Evolutionary conservation across 1,139 yeast genomes (phyloP), one percentile per base, ranked within the genome.

Genomic region (Suhomyces bokatorum): DNA sequence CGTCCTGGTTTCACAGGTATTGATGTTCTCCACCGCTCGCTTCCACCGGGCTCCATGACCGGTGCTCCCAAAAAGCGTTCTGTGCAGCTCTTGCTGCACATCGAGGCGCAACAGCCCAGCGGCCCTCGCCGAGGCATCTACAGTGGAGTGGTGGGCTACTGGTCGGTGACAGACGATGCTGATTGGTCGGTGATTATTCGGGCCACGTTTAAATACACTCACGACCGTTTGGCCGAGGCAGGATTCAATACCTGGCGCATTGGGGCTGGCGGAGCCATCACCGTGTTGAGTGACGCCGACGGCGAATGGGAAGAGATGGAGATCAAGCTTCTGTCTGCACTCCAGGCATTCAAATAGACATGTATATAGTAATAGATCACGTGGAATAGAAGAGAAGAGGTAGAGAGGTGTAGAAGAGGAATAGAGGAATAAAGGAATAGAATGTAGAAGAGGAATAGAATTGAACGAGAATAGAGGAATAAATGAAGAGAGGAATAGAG

Each of bases 41-140:
- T 95, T 31, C 99, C 99, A 2, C 97, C 99, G 0, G 99, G 99
- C 0, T 91, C 98, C 1, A 95, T 95, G 99, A 95, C 99, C 0
- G 99, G 99, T 3, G 99, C 99, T 0, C 99, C 99, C 1, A 95
- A 95, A 67, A 87, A 85, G 57, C 76, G 97, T 46, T 88, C 97
- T 0, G 96, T 93, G 3, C 95, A 91, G 61, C 65, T 95, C 12
- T 72, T 95, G 20, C 86, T 85, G 49, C 64, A 67, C 1, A 67
- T 77, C n/a, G 81, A 77, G 49, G 43, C 57, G 32, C 45, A 62
- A 49, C 78, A 73, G 53, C 54, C 56, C 0, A 66, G 61, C 73
- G 59, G 76, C 65, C 63, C 77, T 9, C 75, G 87, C 45, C 77
- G 99, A 54, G 98, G 98, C 0, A 68, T 91, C 4, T 95, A 95